Percentiles rank a stretch among this genome's conserved stretches.
These are phyloP conservation scores for Wallacemonas sp. DNA, from an alignment of 208 protist species.

Conservation along the genomic window DNA sequence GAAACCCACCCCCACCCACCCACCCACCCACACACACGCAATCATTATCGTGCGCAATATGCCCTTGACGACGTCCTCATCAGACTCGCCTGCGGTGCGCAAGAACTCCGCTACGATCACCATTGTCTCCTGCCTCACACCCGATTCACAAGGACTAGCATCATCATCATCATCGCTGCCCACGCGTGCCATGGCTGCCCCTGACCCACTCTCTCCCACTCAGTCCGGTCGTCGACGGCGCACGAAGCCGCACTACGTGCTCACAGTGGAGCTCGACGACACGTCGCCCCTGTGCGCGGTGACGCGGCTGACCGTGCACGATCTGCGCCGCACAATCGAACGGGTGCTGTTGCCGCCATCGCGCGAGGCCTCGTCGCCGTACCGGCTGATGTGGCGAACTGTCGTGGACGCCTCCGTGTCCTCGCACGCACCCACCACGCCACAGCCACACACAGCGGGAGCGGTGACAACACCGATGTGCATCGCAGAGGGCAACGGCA, in stretches of 20 bases:
- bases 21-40: too few species aligned
- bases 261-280: constrained; percentile 15
- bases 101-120: constrained; percentile 8
- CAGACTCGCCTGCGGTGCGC: neutral
- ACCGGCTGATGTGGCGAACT: neutral
- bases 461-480: neutral
- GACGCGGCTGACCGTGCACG: neutral
- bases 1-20: too few species aligned
- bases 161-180: neutral
- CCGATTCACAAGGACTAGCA: neutral
- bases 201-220: too few species aligned
- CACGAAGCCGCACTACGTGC: constrained; percentile 5
- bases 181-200: neutral
- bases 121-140: neutral
- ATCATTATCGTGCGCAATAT: too few species aligned
- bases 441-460: neutral
- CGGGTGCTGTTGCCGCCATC: constrained; percentile 6
- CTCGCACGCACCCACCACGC: too few species aligned
- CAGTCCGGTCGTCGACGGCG: too few species aligned
- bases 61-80: too few species aligned
- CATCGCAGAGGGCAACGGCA: neutral
- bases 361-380: neutral
- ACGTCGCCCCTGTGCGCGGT: neutral
- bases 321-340: constrained; percentile 5
- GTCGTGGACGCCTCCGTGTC: too few species aligned